Evolutionary conservation across 2,329 filamentous ascomycete genomes (phyloP).

Genomic region (Venturiaceae sp.): DNA sequence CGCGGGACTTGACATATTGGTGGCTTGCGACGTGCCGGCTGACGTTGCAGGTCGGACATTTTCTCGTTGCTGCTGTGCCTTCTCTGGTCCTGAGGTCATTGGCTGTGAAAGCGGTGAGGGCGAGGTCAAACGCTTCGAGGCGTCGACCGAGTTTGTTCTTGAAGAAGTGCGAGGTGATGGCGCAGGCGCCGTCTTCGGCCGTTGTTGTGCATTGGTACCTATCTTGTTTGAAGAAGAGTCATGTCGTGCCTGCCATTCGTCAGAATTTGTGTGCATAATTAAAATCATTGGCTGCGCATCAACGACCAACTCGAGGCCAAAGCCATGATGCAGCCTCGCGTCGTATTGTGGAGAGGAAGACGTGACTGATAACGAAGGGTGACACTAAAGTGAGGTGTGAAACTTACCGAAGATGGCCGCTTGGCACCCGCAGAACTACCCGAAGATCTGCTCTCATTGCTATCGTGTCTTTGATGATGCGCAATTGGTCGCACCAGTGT

Average conservation of each 20-base stretch:
- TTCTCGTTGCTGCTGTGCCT: constrained; percentile 5
- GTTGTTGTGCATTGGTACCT: background rate
- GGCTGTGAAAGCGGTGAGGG: constrained; percentile 39
- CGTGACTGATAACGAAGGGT: background rate
- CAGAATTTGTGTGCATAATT: background rate
- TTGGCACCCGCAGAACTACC: constrained; percentile 16
- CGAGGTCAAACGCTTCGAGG: constrained; percentile 27
- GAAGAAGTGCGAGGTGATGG: constrained; percentile 7
- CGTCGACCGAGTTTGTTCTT: constrained; percentile 6
- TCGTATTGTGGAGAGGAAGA: constrained; percentile 7
- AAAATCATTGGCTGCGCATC: background rate
- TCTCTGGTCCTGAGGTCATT: constrained; percentile 11
- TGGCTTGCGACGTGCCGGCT: background rate
- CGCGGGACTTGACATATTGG: constrained; percentile 52
- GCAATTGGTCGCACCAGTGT: background rate
- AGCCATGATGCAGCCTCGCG: background rate
- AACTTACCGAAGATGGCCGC: constrained; percentile 22
- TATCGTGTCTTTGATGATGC: constrained; percentile 22
- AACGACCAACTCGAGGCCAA: background rate
- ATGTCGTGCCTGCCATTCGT: constrained; percentile 1
- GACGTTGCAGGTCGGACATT: constrained; percentile 18
- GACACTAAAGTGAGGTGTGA: background rate
- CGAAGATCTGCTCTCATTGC: constrained; percentile 26
- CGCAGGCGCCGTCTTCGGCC: constrained; percentile 1
- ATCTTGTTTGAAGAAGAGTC: background rate